Evolutionary conservation across 129 eudicot species (phyloP).

Genomic region (carrot (Daucus carota)): DH1_v3.0 NC_030386.2:25616501-25617000

Average conservation of each 20-base stretch:
- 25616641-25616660: constrained; percentile 81
- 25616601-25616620: background rate
- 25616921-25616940: constrained; percentile 31
- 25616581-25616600: background rate
- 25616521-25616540: constrained; percentile 83
- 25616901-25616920: constrained; percentile 56
- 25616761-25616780: constrained; percentile 65
- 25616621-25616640: background rate
- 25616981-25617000: constrained; percentile 39
- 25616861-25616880: constrained; percentile 82
- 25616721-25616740: constrained; percentile 64
- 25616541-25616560: constrained; percentile 81
- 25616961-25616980: constrained; percentile 56
- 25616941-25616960: constrained; percentile 29
- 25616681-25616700: constrained; percentile 74
- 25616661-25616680: constrained; percentile 83
- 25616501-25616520: constrained; percentile 77
- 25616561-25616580: constrained; percentile 24
- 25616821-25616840: constrained; percentile 87
- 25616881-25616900: constrained; percentile 65
- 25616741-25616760: constrained; percentile 88
- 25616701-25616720: constrained; percentile 72
- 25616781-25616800: constrained; percentile 77
- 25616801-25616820: constrained; percentile 81
- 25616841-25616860: constrained; percentile 63